Percentiles rank a stretch among this genome's conserved stretches.
These are phyloP conservation scores for Penicillium sp. DNA, from an alignment of 2,329 filamentous ascomycete genomes.

Conservation along the genomic window DNA sequence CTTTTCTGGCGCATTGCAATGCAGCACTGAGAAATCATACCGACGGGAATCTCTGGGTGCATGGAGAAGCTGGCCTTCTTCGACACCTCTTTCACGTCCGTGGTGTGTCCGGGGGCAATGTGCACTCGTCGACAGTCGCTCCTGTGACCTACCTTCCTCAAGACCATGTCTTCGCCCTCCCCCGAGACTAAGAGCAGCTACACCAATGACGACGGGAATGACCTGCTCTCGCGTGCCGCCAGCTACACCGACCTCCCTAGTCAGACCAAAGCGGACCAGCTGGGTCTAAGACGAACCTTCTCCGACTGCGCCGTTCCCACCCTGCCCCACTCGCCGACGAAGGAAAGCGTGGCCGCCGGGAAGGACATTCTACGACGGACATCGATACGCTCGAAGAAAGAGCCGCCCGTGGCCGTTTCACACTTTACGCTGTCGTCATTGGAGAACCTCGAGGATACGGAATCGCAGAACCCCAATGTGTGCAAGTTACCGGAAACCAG, in stretches of 20 bases:
- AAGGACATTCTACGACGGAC: constrained; percentile 42
- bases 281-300: constrained; percentile 48
- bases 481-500: constrained; percentile 26
- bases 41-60: constrained; percentile 23
- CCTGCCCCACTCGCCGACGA: constrained; percentile 35
- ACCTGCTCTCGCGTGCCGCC: constrained; percentile 50
- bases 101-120: constrained; percentile 27
- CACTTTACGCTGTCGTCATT: constrained; percentile 36
- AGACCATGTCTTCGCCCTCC: constrained; percentile 34
- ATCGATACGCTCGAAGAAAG: constrained; percentile 37
- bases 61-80: constrained; percentile 44
- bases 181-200: constrained; percentile 20
- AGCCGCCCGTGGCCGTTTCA: constrained; percentile 29
- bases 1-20: constrained; percentile 11
- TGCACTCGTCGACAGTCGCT: constrained; percentile 23
- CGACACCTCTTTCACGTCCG: constrained; percentile 23
- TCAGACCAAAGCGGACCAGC: constrained; percentile 31
- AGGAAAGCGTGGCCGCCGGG: constrained; percentile 38
- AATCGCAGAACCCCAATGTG: constrained; percentile 15
- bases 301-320: constrained; percentile 46
- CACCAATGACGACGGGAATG: constrained; percentile 24
- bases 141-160: constrained; percentile 18
- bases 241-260: constrained; percentile 55
- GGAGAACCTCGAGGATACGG: constrained; percentile 34
- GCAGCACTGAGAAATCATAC: constrained; percentile 16